phyloP scores from a whole-genome alignment of 768 basidiomycete genomes.

The Postia placenta region DNA sequence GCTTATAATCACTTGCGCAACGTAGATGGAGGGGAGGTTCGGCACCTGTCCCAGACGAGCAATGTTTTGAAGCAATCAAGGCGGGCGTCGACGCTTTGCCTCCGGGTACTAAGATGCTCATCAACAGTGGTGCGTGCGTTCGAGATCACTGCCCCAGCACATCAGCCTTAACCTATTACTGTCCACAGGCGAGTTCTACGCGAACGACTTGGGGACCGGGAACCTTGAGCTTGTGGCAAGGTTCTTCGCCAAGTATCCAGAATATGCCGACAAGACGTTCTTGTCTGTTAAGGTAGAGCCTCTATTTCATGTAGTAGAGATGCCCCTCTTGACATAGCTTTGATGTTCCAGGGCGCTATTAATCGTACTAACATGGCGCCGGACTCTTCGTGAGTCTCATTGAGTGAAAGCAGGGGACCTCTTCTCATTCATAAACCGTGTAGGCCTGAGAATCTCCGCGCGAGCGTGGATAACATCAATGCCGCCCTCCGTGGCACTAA shows the following conservation, averaged over 20 bases:
- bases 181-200: slow-evolving; percentile 49
- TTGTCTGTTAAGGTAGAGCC: slow-evolving; percentile 47
- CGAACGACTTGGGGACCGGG: slow-evolving; percentile 28
- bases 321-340: too few relatives aligned
- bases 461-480: slow-evolving; percentile 39
- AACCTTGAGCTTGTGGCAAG: slow-evolving; percentile 43
- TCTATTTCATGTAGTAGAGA: too few relatives aligned
- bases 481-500: slow-evolving; percentile 45
- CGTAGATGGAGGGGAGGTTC: slow-evolving; percentile 16
- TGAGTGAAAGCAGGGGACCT: too few relatives aligned
- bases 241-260: slow-evolving; percentile 42
- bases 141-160: slow-evolving; percentile 21
- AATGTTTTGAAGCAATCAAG: slow-evolving; percentile 57
- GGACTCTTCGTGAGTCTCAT: neutral
- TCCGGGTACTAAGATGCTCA: slow-evolving; percentile 37
- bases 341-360: neutral
- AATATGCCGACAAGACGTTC: slow-evolving; percentile 37
- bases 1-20: neutral
- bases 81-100: slow-evolving; percentile 38
- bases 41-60: slow-evolving; percentile 44
- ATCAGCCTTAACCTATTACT: slow-evolving; percentile 4
- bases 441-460: slow-evolving; percentile 33
- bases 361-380: neutral
- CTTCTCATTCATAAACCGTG: too few relatives aligned
- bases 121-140: slow-evolving; percentile 31